Conservation (phyloP, 2,329 filamentous ascomycete species). For the Tolypocladium tundrense region DNA sequence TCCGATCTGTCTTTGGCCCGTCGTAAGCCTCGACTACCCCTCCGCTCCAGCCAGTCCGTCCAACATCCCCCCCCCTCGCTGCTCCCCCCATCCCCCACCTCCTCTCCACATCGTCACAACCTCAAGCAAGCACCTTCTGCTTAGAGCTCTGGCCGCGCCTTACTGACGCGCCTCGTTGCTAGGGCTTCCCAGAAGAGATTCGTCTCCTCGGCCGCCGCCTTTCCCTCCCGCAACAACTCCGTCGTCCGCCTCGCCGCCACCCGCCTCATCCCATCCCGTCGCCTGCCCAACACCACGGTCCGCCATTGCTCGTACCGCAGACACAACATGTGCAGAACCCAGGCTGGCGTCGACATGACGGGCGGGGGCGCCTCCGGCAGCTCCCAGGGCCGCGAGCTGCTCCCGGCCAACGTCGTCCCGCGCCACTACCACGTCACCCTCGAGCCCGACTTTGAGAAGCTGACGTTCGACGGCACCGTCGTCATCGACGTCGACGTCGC, state of each 20-base stretch:
- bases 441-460: constrained; percentile 81
- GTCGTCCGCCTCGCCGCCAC: neutral
- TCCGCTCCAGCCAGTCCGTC: neutral
- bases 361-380: constrained; percentile 16
- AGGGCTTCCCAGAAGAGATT: constrained; percentile 1
- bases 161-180: neutral
- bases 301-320: constrained; percentile 68
- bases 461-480: constrained; percentile 78
- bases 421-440: constrained; percentile 83
- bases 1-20: neutral
- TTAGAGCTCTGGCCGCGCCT: neutral
- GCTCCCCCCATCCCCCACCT: neutral
- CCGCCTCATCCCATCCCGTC: neutral
- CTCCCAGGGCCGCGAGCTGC: constrained; percentile 55
- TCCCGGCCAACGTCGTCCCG: constrained; percentile 89
- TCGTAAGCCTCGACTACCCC: neutral
- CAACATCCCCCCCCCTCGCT: neutral
- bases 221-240: neutral
- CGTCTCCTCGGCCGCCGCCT: neutral
- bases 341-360: constrained; percentile 21
- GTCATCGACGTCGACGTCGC: constrained; percentile 78
- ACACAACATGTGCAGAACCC: constrained; percentile 56
- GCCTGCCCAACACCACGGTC: constrained; percentile 7
- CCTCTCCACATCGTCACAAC: neutral
- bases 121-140: constrained; percentile 3